These are phyloP conservation scores for Vigna mungo DNA, from an alignment of 306 rosid species.

Conservation along the genomic window DNA sequence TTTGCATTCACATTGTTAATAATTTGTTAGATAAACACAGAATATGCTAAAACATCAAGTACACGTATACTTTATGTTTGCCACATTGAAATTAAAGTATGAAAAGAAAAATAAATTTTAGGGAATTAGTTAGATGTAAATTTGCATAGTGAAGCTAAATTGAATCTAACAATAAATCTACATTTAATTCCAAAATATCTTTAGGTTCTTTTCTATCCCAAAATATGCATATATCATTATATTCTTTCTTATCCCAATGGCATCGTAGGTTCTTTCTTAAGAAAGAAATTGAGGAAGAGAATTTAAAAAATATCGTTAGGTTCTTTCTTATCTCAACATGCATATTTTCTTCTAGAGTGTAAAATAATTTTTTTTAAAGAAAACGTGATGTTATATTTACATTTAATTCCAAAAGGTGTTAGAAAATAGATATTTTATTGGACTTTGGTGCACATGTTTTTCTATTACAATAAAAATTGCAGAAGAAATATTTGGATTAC, in stretches of 20 bases:
- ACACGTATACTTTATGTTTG: neutral
- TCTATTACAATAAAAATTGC: neutral
- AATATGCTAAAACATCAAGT: neutral
- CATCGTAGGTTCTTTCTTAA: neutral
- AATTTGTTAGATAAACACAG: neutral
- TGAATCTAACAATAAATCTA: neutral
- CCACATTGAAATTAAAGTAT: neutral
- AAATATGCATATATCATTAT: neutral
- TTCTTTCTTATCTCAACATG: neutral
- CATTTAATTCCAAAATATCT: neutral
- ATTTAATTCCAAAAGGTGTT: neutral
- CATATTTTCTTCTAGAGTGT: neutral
- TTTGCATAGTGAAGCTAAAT: neutral
- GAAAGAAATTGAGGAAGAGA: neutral
- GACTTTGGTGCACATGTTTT: neutral
- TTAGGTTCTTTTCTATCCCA: neutral
- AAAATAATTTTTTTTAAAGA: neutral
- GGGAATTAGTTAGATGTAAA: neutral
- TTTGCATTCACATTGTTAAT: neutral
- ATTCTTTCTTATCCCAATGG: conserved; percentile 15
- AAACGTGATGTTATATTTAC: neutral
- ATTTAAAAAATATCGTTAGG: neutral
- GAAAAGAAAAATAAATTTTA: neutral
- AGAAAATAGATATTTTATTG: neutral
- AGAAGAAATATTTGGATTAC: neutral